A percentile compares a stretch with the other conserved stretches of the same genome.
Conservation (phyloP, 345 rosid genomes). For the Arabidopsis arenosa region DNA sequence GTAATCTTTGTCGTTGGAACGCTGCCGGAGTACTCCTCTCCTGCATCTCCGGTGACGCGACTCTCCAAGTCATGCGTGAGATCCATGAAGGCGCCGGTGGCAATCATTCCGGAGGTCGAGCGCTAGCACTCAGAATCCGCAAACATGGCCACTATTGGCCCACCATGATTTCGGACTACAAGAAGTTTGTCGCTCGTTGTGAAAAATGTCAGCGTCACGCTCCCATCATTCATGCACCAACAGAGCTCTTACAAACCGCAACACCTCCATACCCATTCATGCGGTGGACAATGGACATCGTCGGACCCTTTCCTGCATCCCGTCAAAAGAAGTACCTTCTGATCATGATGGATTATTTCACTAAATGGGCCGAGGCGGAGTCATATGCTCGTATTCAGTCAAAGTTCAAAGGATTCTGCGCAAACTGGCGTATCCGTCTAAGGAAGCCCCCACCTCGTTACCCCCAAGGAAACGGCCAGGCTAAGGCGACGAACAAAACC, state of each 20-base stretch:
- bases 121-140: too few relatives aligned
- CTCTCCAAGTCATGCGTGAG: too few relatives aligned
- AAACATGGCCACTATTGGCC: too few relatives aligned
- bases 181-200: too few relatives aligned
- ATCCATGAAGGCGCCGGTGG: too few relatives aligned
- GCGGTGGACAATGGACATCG: not conserved
- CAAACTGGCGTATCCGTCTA: not conserved
- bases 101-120: too few relatives aligned
- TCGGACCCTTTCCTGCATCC: not conserved
- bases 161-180: too few relatives aligned
- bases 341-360: not conserved
- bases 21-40: too few relatives aligned
- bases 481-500: not conserved
- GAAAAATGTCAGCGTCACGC: not conserved
- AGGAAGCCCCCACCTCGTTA: not conserved
- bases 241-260: not conserved
- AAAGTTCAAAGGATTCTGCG: not conserved
- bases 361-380: not conserved
- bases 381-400: not conserved
- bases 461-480: not conserved
- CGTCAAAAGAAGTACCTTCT: not conserved
- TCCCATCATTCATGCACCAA: not conserved
- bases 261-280: not conserved
- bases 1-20: too few relatives aligned
- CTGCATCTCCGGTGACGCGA: too few relatives aligned